Conservation (phyloP, 2,329 filamentous ascomycete genomes). For the Alternaria viburni region DNA sequence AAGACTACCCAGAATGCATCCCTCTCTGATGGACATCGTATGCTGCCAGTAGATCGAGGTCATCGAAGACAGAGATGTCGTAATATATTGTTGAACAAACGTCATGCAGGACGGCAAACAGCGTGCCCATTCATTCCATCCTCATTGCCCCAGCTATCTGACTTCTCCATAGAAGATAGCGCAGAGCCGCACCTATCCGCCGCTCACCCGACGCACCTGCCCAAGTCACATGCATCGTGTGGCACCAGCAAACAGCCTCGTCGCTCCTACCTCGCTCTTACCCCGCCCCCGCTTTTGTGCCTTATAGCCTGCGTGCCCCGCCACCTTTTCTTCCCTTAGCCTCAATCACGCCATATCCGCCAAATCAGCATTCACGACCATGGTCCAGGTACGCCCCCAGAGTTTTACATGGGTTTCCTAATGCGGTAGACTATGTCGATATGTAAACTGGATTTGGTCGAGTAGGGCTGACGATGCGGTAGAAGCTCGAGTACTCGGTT, state of each 20-base stretch:
- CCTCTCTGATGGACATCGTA: background rate
- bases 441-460: background rate
- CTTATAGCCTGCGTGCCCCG: slow-evolving; percentile 18
- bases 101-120: background rate
- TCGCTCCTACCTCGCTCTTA: background rate
- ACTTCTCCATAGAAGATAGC: background rate
- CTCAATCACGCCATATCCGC: slow-evolving; percentile 39
- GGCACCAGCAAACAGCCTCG: background rate
- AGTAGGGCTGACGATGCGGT: slow-evolving; percentile 22
- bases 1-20: background rate
- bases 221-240: background rate
- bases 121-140: background rate
- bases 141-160: background rate
- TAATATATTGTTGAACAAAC: background rate
- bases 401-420: slow-evolving; percentile 18
- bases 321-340: slow-evolving; percentile 21
- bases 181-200: slow-evolving; percentile 5
- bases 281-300: slow-evolving; percentile 13
- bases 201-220: background rate
- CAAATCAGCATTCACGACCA: slow-evolving; percentile 29
- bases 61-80: background rate
- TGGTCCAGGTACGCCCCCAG: slow-evolving; percentile 33
- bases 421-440: slow-evolving; percentile 24
- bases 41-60: background rate
- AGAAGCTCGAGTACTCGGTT: slow-evolving; percentile 50